Conservation (phyloP, 352 stramenopile species). For the Thraustochytrium striatum region DNA sequence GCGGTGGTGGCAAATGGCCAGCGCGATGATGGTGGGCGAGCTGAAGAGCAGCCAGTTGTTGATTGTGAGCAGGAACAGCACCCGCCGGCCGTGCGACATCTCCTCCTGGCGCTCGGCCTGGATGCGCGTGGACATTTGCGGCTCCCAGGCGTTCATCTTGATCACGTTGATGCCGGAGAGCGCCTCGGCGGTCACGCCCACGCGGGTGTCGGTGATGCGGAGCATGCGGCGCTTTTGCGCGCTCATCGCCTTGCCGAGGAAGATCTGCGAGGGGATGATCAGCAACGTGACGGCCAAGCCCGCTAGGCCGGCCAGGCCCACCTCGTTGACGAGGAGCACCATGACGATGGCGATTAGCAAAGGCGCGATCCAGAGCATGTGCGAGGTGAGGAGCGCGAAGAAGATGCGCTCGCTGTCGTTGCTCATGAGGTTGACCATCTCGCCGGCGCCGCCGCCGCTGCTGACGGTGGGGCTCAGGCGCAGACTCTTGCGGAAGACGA, state of each 20-base stretch:
- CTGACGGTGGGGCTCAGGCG: background rate
- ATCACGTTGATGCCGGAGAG: conserved; percentile 70
- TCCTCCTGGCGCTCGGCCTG: background rate
- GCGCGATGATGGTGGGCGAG: background rate
- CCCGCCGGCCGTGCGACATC: background rate
- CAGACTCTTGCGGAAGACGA: background rate
- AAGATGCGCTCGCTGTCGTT: background rate
- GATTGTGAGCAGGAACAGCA: conserved; percentile 32
- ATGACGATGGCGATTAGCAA: background rate
- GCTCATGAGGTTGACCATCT: background rate
- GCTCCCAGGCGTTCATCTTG: conserved; percentile 68
- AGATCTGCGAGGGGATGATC: conserved; percentile 45
- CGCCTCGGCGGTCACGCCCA: conserved; percentile 67
- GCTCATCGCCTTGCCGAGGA: background rate
- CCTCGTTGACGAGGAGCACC: conserved; percentile 24
- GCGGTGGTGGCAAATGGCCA: background rate
- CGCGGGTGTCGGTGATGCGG: conserved; percentile 57
- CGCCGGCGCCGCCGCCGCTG: background rate
- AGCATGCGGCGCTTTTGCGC: background rate
- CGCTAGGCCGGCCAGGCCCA: conserved; percentile 52
- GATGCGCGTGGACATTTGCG: conserved; percentile 6
- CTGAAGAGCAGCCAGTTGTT: background rate
- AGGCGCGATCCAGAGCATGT: background rate
- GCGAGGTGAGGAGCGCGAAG: background rate
- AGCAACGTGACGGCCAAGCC: conserved; percentile 56